phyloP scores from a whole-genome alignment of 129 eudicot species.

The Glebionis coronaria region DNA sequence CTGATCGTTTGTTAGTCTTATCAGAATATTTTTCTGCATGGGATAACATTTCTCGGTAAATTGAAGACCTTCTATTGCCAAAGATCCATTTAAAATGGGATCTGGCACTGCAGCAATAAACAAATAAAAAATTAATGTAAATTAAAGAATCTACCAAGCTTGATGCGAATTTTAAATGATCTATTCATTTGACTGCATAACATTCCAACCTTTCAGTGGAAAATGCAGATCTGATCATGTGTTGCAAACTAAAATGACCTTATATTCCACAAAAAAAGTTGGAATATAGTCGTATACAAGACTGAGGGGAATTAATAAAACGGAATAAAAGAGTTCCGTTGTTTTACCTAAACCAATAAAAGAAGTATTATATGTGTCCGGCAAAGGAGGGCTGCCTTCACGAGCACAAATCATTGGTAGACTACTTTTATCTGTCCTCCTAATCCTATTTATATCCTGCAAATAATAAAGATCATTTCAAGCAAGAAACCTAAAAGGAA shows the following conservation, averaged over 20 bases:
- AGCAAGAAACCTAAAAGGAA: slow-evolving; percentile 13
- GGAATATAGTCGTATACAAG: slow-evolving; percentile 15
- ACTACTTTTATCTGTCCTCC: slow-evolving; percentile 35
- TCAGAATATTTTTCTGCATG: slow-evolving; percentile 62
- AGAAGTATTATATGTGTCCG: slow-evolving; percentile 71
- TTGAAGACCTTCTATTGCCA: slow-evolving; percentile 52
- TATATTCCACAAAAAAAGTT: slow-evolving; percentile 5
- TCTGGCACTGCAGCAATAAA: slow-evolving; percentile 47
- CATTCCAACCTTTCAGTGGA: not conserved
- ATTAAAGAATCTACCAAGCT: slow-evolving; percentile 9
- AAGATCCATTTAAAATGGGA: slow-evolving; percentile 60
- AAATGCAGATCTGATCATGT: not conserved
- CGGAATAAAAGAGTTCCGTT: not conserved
- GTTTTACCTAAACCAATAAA: slow-evolving; percentile 51
- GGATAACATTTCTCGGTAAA: slow-evolving; percentile 77
- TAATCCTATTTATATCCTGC: slow-evolving; percentile 54
- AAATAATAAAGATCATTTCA: slow-evolving; percentile 17
- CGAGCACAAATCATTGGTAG: slow-evolving; percentile 86
- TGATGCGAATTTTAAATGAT: slow-evolving; percentile 4
- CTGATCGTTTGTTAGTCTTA: slow-evolving; percentile 83
- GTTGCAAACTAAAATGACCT: slow-evolving; percentile 17
- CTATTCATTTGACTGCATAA: not conserved
- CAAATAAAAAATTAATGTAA: slow-evolving; percentile 6
- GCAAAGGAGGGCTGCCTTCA: slow-evolving; percentile 93
- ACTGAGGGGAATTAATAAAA: not conserved